Percentiles rank a stretch among this genome's conserved stretches.
These are phyloP conservation scores for Pseudocercospora pini-densiflorae DNA, from an alignment of 2,329 filamentous ascomycete species.

Conservation along the genomic window DNA sequence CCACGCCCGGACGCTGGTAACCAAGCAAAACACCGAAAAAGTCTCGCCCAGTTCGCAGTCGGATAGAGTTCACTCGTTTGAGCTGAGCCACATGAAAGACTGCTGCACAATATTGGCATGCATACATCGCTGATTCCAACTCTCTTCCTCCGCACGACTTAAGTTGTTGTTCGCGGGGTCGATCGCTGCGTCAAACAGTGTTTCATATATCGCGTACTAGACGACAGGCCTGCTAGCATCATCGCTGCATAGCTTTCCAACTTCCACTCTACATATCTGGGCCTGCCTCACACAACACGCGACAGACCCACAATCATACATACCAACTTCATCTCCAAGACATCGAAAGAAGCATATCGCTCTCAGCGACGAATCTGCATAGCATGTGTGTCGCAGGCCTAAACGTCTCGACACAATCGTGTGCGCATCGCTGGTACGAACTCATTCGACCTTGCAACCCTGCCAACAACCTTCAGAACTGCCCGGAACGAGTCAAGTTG, in stretches of 20 bases:
- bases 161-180: constrained; percentile 1
- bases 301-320: constrained; percentile 1
- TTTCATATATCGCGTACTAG: constrained; percentile 7
- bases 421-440: constrained; percentile 57
- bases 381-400: constrained; percentile 57
- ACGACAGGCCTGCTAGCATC: constrained; percentile 9
- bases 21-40: constrained; percentile 1
- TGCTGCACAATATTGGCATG: constrained; percentile 4
- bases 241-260: constrained; percentile 4
- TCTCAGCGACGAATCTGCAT: constrained; percentile 14
- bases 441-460: constrained; percentile 50
- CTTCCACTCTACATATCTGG: constrained; percentile 2
- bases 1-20: neutral
- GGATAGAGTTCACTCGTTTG: constrained; percentile 5
- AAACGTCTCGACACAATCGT: constrained; percentile 52
- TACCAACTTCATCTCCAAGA: neutral
- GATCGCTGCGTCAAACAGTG: constrained; percentile 6
- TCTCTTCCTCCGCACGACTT: constrained; percentile 8
- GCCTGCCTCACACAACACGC: constrained; percentile 5
- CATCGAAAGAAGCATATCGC: neutral
- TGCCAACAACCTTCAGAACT: constrained; percentile 53
- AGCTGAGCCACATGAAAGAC: constrained; percentile 10
- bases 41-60: neutral
- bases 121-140: constrained; percentile 9
- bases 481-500: constrained; percentile 49